Percentiles rank a stretch among this genome's conserved stretches.
Evolutionary conservation across 23 red algal genomes (phyloP).

Genomic region (Gracilaria domingensis): DNA sequence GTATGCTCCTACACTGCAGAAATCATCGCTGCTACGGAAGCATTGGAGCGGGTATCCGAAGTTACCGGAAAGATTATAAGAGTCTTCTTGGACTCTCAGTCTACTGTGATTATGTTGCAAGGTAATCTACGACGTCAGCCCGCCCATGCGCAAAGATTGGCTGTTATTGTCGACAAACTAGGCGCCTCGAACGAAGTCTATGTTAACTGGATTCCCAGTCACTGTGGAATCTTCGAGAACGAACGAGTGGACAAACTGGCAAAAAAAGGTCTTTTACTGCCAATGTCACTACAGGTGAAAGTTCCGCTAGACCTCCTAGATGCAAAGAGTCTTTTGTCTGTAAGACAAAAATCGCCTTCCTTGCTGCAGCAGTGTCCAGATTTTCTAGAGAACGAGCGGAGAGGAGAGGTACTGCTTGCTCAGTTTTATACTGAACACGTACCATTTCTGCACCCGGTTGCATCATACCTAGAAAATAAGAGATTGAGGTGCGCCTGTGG

Average conservation of each 20-base stretch:
- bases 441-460: slow-evolving; percentile 2
- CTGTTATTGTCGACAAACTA: neutral
- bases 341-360: too few species aligned
- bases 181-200: neutral
- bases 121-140: neutral
- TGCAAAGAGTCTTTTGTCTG: too few species aligned
- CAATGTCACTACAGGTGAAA: neutral
- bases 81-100: slow-evolving; percentile 20
- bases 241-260: neutral
- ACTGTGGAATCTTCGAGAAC: neutral
- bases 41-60: neutral
- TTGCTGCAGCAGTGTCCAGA: too few species aligned
- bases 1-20: slow-evolving; percentile 2
- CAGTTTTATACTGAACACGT: slow-evolving; percentile 11
- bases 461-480: neutral
- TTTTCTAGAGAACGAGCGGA: slow-evolving; percentile 7
- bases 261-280: neutral
- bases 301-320: neutral
- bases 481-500: slow-evolving; percentile 5
- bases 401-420: neutral
- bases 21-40: neutral
- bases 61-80: neutral
- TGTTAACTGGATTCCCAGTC: neutral
- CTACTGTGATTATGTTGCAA: too few species aligned
- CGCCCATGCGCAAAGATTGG: neutral